Evolutionary conservation across 2,329 filamentous ascomycete species (phyloP), one percentile per base, ranked within the genome.

Genomic region (Ophiostoma perfectum): DNA sequence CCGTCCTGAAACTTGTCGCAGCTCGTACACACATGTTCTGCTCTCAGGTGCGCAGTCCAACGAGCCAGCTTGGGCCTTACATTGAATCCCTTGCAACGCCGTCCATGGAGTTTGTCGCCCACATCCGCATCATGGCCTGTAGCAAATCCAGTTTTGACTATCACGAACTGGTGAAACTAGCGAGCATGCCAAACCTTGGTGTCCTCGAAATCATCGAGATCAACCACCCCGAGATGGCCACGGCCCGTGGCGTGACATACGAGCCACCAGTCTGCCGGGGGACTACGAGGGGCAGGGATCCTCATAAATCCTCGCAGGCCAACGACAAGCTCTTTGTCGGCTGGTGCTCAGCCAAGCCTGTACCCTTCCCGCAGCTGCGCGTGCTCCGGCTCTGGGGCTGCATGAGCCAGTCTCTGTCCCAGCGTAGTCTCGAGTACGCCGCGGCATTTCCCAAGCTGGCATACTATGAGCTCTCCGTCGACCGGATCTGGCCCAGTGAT

Each of bases 281-380:
- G 7, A 38, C 8, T 27, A 12, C 7, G 18, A 5, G 9, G 9
- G 12, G 27, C n/a, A 5, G 47, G 38, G 14, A 60, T 18, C 5
- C 55, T 16, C 38, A 45, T n/a, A 8, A 4, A 11, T 64, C 63
- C 9, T 41, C 41, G 5, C 67, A 69, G n/a, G 58, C 84, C 5
- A 81, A 72, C 52, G 82, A 85, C 70, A 76, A 80, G 6, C 75
- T 85, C 2, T 68, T 85, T 27, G 77, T 79, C 45, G 79, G 79
- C 36, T 85, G 82, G 82, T 77, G 78, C 0, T 76, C 79, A 63
- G 36, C 55, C 27, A 75, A 75, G 47, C 71, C 75, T 0, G 72
- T 77, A 8, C 77, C 81, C 0, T 85, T 86, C 47, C 82, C 82
- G 0, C 62, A 79, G 4, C 76, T 85, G 58, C 77, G 82, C 4